phyloP scores from a whole-genome alignment of 495 filamentous ascomycete species.

The Astrothelium subdiscretum region DNA sequence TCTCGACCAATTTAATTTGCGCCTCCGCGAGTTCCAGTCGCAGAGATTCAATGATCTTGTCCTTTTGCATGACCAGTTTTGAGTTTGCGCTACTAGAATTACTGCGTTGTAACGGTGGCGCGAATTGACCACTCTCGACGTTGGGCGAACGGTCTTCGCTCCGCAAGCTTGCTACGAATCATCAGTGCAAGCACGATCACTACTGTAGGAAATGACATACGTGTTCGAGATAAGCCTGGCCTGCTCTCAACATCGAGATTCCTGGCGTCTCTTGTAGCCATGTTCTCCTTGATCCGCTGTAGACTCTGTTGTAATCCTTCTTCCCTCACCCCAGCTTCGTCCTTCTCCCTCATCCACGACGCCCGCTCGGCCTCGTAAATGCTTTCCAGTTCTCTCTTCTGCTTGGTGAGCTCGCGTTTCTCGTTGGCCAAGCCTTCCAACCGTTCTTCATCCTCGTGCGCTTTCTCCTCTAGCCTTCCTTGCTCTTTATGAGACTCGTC shows the following conservation, averaged over 20 bases:
- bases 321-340: constrained; percentile 68
- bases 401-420: constrained; percentile 62
- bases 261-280: constrained; percentile 54
- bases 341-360: constrained; percentile 79
- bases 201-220: background rate
- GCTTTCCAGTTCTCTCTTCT: constrained; percentile 77
- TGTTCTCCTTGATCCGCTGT: constrained; percentile 76
- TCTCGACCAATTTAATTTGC: constrained; percentile 89
- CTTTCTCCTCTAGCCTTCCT: constrained; percentile 67
- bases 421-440: constrained; percentile 70
- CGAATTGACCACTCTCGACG: constrained; percentile 48
- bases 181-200: constrained; percentile 5
- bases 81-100: constrained; percentile 68
- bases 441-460: constrained; percentile 70
- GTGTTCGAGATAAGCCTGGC: constrained; percentile 5
- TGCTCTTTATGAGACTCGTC: constrained; percentile 81
- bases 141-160: constrained; percentile 34
- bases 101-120: constrained; percentile 73
- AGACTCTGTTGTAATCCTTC: constrained; percentile 83
- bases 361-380: constrained; percentile 84
- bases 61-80: constrained; percentile 82
- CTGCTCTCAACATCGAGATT: constrained; percentile 51
- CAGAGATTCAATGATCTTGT: constrained; percentile 87
- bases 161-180: constrained; percentile 20
- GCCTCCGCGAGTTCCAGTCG: constrained; percentile 85